Conservation (phyloP, 306 rosid genomes). For the Rosa rugosa region DNA sequence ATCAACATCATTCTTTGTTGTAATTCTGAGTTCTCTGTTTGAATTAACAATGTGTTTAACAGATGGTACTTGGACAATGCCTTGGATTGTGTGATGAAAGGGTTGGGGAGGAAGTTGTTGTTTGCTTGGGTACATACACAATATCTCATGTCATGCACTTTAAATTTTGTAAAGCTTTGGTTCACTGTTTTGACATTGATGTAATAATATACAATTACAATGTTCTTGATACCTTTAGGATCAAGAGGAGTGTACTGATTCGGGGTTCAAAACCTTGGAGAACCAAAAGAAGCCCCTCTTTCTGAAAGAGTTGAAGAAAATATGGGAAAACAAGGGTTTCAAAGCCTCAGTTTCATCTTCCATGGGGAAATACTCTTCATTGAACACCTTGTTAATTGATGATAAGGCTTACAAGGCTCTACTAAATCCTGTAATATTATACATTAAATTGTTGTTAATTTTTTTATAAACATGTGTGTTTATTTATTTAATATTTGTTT, state of each 20-base stretch:
- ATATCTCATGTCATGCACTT: too few species aligned
- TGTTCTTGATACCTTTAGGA: neutral
- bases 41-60: neutral
- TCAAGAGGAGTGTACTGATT: slow-evolving; percentile 13
- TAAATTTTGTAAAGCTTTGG: too few species aligned
- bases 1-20: neutral
- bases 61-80: slow-evolving; percentile 4
- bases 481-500: too few species aligned
- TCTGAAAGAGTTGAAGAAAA: neutral
- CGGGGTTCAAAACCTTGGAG: neutral
- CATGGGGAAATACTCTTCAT: neutral
- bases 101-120: neutral
- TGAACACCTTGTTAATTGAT: neutral
- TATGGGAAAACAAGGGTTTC: neutral
- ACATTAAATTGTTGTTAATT: neutral
- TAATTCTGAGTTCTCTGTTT: neutral
- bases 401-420: slow-evolving; percentile 5
- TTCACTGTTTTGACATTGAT: too few species aligned
- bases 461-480: neutral
- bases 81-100: slow-evolving; percentile 6
- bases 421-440: neutral
- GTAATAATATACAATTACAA: neutral
- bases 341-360: neutral
- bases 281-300: neutral
- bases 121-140: slow-evolving; percentile 32